These are phyloP conservation scores for Mercurialis annua DNA, from an alignment of 345 rosid genomes.

Conservation along the genomic window DNA sequence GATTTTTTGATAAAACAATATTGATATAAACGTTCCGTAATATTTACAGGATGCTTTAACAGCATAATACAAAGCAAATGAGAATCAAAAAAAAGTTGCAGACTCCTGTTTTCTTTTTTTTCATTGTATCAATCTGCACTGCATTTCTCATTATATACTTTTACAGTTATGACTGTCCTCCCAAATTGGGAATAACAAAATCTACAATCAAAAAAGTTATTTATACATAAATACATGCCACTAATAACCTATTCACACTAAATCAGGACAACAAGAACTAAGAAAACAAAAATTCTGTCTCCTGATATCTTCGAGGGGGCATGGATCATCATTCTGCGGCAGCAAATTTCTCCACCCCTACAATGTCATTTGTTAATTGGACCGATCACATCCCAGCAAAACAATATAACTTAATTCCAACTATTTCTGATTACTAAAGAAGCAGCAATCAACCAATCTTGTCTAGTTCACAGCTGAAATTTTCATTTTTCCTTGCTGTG, in stretches of 20 bases:
- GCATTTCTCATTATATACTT: not conserved
- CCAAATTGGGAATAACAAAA: conserved; percentile 7
- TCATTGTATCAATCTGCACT: not conserved
- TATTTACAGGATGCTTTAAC: too few species aligned
- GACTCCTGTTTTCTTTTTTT: not conserved
- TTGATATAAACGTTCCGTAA: too few species aligned
- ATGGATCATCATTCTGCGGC: not conserved
- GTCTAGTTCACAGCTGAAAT: conserved; percentile 18
- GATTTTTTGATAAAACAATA: too few species aligned
- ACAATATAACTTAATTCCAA: not conserved
- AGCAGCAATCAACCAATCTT: conserved; percentile 10
- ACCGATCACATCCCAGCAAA: not conserved
- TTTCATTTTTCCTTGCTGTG: conserved; percentile 29
- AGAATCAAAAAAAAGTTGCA: not conserved
- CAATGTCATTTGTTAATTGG: not conserved
- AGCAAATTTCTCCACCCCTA: not conserved
- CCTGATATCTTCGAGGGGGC: not conserved
- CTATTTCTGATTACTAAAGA: not conserved
- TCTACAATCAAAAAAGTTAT: conserved; percentile 9
- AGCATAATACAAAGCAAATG: too few species aligned
- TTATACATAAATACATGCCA: not conserved
- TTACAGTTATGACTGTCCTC: not conserved
- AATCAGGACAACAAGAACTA: not conserved
- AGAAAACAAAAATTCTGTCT: not conserved
- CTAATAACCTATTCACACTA: not conserved